Conservation (phyloP, 495 filamentous ascomycete genomes). For the Aspergillus bertholletiae region DNA sequence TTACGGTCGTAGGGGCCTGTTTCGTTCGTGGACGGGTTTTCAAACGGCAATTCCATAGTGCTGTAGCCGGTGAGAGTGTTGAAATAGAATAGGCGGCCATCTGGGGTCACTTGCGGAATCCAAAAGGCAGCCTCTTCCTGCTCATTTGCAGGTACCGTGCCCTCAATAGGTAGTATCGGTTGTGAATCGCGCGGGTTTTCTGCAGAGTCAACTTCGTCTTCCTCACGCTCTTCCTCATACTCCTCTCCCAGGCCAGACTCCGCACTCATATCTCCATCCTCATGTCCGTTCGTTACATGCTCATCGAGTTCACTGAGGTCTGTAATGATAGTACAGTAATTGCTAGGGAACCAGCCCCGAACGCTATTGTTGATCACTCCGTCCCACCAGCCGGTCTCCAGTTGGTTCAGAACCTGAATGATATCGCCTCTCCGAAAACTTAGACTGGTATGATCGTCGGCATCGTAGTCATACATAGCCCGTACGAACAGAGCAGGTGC, state of each 20-base stretch:
- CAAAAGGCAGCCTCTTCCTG: conserved; percentile 93
- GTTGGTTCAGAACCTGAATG: conserved; percentile 95
- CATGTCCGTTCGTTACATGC: conserved; percentile 32
- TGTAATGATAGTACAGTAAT: conserved; percentile 86
- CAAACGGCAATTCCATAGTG: conserved; percentile 88
- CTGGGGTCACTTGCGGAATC: conserved; percentile 95
- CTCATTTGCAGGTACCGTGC: conserved; percentile 53
- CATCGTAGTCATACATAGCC: conserved; percentile 95
- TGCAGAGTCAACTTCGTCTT: conserved; percentile 63
- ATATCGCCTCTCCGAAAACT: conserved; percentile 95
- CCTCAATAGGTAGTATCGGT: conserved; percentile 64
- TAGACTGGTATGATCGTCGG: conserved; percentile 92
- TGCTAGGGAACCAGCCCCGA: conserved; percentile 98
- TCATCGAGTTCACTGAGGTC: conserved; percentile 61
- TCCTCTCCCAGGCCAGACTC: conserved; percentile 60
- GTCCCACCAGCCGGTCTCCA: conserved; percentile 99
- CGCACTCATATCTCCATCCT: conserved; percentile 52
- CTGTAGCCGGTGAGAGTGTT: conserved; percentile 93
- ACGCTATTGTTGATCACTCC: conserved; percentile 79
- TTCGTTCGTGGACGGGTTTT: conserved; percentile 80
- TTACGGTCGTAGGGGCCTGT: conserved; percentile 82
- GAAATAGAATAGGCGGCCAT: conserved; percentile 95
- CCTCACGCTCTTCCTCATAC: conserved; percentile 67
- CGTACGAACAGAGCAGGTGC: conserved; percentile 85
- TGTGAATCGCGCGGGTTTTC: conserved; percentile 52